Evolutionary conservation across 1,284 basidiomycete species (phyloP).

Genomic region (Coniferiporia weirii): DNA sequence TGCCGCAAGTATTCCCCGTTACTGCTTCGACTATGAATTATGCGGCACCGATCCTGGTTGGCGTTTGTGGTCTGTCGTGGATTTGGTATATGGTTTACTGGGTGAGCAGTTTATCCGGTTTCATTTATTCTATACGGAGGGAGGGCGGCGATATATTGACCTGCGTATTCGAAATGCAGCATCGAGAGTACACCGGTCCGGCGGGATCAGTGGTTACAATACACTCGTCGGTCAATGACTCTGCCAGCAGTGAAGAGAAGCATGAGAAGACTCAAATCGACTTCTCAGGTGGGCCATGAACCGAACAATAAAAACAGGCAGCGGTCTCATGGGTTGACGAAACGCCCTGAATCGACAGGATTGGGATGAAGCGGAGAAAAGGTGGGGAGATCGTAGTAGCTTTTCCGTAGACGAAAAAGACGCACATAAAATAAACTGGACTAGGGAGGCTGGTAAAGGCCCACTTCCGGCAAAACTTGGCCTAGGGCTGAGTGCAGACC

Average conservation of each 20-base stretch:
- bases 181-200: slow-evolving; percentile 5
- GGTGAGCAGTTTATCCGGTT: slow-evolving; percentile 7
- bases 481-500: no score
- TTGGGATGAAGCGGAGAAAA: no score
- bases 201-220: background rate
- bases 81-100: slow-evolving; percentile 21
- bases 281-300: background rate
- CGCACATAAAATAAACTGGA: no score
- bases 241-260: background rate
- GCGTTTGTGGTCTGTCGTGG: slow-evolving; percentile 19
- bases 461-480: no score
- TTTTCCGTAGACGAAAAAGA: background rate
- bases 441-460: no score
- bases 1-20: slow-evolving; percentile 23
- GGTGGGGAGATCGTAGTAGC: no score
- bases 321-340: background rate
- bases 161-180: background rate
- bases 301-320: background rate
- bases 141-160: no score
- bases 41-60: slow-evolving; percentile 19
- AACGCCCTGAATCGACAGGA: no score
- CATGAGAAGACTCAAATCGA: background rate
- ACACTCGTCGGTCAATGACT: background rate
- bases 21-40: slow-evolving; percentile 23
- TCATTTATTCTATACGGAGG: background rate